Base-by-base conservation (phyloP, 1,139 yeast species). In the Lodderomyces elongisporus region DNA sequence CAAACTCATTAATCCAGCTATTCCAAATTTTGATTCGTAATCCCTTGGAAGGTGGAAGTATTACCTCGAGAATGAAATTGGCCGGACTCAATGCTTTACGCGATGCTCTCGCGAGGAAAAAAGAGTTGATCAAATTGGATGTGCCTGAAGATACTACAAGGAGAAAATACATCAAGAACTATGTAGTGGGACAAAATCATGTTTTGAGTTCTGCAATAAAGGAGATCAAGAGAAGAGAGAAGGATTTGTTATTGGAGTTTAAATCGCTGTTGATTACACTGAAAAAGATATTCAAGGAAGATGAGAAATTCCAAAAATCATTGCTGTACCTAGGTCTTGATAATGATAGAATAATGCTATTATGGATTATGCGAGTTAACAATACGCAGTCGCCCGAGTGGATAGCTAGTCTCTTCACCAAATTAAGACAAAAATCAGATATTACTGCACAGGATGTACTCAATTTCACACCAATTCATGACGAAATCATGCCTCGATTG, bases 361-460 rank as follows among this genome's bases (percentile, higher is more conserved):
- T 82, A 28, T 83, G 80, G 74, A 60, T 82, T 20, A 74, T 82
- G 30, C 62, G 88, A 40, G 70, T 76, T 38, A 62, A 66, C 37
- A 81, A 79, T 48, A 63, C 61, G 35, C 54, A 60, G 4, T 55
- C 55, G 4, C 84, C 85, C 0, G 58, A 61, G 4, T 80, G 84
- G 70, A 66, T 82, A 7, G 48, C 48, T 10, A 51, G 57, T 1
- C 55, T 62, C 8, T 79, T 76, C 41, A 54, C 58, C 8, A 59
- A 62, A 20, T 62, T 78, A 13, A 48, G 56, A 18, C 41, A 49
- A 5, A 62, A 54, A 7, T 35, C 45, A 15, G 58, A 63, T 10
- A 55, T 57, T 1, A 58, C 78, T n/a, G 55, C 65, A 6, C 62
- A 62, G 12, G 87, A 80, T 42, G 71, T 79, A 3, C 41, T 70